Percentiles rank a stretch among this genome's conserved stretches.
phyloP scores from a whole-genome alignment of 169 alveolate genomes.

The Eimeria falciformis region DNA sequence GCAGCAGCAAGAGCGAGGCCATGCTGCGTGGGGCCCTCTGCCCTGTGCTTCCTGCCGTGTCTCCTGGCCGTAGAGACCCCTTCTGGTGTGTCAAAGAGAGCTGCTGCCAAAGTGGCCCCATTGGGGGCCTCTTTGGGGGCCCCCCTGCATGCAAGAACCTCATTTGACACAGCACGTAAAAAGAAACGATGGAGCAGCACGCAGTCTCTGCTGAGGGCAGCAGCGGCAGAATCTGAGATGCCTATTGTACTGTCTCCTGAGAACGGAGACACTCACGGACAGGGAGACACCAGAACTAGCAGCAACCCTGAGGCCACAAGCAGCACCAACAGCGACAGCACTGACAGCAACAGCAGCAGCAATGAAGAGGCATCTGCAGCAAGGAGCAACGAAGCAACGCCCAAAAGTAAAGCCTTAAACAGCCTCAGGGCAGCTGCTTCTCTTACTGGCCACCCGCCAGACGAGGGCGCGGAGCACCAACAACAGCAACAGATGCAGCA shows the following conservation, averaged over 20 bases:
- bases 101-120: background rate
- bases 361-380: no score
- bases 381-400: background rate
- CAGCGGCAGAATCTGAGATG: background rate
- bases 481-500: constrained; percentile 11
- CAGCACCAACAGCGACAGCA: background rate
- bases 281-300: background rate
- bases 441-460: no score
- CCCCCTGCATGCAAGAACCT: background rate
- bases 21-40: background rate
- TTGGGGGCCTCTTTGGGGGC: background rate
- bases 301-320: constrained; percentile 13
- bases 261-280: background rate
- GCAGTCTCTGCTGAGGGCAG: background rate
- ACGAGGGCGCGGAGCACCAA: background rate
- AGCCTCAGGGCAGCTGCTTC: background rate
- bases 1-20: background rate
- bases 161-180: background rate
- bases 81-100: background rate
- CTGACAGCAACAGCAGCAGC: background rate
- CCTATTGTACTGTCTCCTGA: background rate
- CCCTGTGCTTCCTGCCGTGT: background rate
- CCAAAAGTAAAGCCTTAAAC: background rate
- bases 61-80: background rate
- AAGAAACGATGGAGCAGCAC: background rate